phyloP scores from a whole-genome alignment of 768 basidiomycete species.

The Panus rudis region DNA sequence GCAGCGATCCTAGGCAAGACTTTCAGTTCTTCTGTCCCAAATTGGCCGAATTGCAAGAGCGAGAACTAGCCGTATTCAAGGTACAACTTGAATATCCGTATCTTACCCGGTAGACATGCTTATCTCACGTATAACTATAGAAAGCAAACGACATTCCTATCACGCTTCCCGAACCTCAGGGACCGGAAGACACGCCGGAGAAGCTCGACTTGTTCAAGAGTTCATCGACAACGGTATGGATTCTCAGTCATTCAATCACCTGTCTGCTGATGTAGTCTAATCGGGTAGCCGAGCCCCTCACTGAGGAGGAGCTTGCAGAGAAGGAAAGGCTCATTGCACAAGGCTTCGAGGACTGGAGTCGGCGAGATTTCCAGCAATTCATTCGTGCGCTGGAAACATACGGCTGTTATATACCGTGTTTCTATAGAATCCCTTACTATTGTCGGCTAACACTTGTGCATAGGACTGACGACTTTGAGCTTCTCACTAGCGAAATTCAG shows the following conservation, averaged over 20 bases:
- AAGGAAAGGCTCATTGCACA: constrained; percentile 73
- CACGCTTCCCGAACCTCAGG: constrained; percentile 55
- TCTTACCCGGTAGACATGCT: too few species aligned
- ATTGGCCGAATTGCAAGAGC: constrained; percentile 76
- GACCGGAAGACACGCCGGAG: constrained; percentile 74
- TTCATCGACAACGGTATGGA: constrained; percentile 76
- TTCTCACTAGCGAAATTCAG: constrained; percentile 77
- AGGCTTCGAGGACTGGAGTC: constrained; percentile 89
- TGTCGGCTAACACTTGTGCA: constrained; percentile 1
- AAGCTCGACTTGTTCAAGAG: constrained; percentile 81
- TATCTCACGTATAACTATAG: too few species aligned
- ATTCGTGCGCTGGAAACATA: constrained; percentile 70
- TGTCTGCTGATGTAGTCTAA: background rate
- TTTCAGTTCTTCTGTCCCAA: constrained; percentile 93
- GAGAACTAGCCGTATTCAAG: constrained; percentile 79
- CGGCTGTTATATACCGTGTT: constrained; percentile 62
- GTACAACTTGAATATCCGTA: too few species aligned
- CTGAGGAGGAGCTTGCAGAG: constrained; percentile 75
- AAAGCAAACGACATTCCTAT: constrained; percentile 61
- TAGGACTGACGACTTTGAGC: constrained; percentile 58
- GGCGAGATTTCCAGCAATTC: constrained; percentile 91
- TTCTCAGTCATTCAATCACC: background rate
- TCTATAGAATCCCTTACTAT: too few species aligned
- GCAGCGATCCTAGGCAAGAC: constrained; percentile 56
- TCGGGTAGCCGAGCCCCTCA: constrained; percentile 73